Evolutionary conservation across 2,329 filamentous ascomycete genomes (phyloP).

Genomic region (Phyllosticta paracitricarpa): DNA sequence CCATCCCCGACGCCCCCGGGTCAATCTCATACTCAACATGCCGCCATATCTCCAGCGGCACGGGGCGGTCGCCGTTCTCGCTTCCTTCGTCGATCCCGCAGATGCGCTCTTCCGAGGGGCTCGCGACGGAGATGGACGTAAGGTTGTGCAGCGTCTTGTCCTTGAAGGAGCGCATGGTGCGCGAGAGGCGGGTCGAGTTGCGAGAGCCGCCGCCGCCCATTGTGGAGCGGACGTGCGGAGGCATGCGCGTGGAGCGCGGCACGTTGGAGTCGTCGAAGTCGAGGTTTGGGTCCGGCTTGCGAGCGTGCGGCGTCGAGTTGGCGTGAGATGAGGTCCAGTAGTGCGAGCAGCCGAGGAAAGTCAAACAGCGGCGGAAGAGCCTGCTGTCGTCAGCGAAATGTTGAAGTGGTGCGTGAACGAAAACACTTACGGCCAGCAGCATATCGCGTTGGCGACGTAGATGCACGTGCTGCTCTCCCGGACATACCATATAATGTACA

Average conservation of each 20-base stretch:
- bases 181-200: not conserved
- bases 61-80: not conserved
- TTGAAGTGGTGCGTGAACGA: not conserved
- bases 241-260: not conserved
- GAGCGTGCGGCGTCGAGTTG: not conserved
- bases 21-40: slow-evolving; percentile 11
- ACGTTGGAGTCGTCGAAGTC: not conserved
- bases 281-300: not conserved
- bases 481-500: slow-evolving; percentile 42
- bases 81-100: not conserved
- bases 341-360: not conserved
- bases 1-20: not conserved
- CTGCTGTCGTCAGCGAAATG: not conserved
- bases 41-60: slow-evolving; percentile 10
- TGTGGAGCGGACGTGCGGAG: not conserved
- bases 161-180: not conserved
- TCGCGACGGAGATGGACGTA: not conserved
- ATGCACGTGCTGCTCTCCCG: slow-evolving; percentile 39
- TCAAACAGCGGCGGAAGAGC: not conserved
- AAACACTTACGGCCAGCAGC: slow-evolving; percentile 32
- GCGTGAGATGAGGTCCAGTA: not conserved
- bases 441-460: slow-evolving; percentile 40
- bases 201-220: not conserved
- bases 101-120: slow-evolving; percentile 4
- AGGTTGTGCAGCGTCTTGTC: not conserved